Evolutionary conservation across 1,284 basidiomycete species (phyloP).

Genomic region (Microbotryomycetes sp.): DNA sequence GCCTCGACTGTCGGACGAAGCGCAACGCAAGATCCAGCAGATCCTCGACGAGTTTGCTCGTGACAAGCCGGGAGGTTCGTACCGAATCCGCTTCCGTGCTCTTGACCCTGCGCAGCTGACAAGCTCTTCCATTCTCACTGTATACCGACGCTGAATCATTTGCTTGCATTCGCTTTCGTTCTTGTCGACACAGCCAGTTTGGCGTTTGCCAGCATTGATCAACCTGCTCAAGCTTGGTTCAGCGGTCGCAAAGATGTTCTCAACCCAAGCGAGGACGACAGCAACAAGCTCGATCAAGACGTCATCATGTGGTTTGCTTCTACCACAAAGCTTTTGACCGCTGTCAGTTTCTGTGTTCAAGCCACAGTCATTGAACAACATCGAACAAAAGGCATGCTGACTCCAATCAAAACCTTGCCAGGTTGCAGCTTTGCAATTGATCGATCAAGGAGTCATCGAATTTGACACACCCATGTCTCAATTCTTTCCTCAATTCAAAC

Average conservation of each 20-base stretch:
- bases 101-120: no score
- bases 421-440: conserved; percentile 35
- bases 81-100: no score
- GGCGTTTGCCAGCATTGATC: neutral
- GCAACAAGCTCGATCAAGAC: neutral
- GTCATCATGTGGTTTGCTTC: conserved; percentile 39
- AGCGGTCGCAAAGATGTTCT: conserved; percentile 1
- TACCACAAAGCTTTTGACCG: conserved; percentile 39
- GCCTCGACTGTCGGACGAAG: neutral
- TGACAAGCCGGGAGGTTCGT: neutral
- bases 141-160: no score
- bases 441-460: conserved; percentile 34
- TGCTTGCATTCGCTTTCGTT: neutral
- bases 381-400: no score
- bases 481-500: conserved; percentile 27
- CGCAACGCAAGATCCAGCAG: neutral
- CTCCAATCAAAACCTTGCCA: neutral
- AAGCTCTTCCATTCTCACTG: no score
- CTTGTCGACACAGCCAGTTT: neutral
- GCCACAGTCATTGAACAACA: neutral
- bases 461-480: conserved; percentile 34
- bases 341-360: conserved; percentile 29
- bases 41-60: neutral
- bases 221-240: neutral
- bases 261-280: conserved; percentile 27